Conservation (phyloP, 2,329 filamentous ascomycete genomes). For the Fonsecaea monophora region DNA sequence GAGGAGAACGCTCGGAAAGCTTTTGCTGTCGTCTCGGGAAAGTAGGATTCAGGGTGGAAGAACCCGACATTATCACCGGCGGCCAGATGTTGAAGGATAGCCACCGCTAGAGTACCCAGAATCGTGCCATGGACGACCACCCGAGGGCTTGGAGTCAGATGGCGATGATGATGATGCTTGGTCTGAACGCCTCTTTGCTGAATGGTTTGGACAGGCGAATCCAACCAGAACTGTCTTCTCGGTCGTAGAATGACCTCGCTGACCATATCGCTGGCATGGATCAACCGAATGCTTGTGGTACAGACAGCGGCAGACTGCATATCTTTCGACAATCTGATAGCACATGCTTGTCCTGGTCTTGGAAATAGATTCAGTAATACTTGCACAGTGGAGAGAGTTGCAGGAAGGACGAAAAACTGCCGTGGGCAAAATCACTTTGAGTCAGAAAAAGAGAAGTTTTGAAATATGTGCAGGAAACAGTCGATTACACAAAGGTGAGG, state of each 20-base stretch:
- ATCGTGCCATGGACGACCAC: conserved; percentile 40
- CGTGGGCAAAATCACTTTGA: conserved; percentile 3
- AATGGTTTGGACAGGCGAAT: conserved; percentile 72
- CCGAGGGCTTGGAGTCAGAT: conserved; percentile 10
- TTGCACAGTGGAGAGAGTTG: conserved; percentile 12
- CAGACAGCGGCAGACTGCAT: conserved; percentile 83
- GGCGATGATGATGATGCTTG: conserved; percentile 10
- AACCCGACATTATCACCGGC: conserved; percentile 26
- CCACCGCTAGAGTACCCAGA: conserved; percentile 46
- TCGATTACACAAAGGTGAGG: conserved; percentile 27
- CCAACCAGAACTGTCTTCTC: conserved; percentile 82
- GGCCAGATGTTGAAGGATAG: conserved; percentile 26
- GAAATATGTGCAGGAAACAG: conserved; percentile 19
- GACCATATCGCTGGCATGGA: conserved; percentile 76
- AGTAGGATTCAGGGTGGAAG: not conserved
- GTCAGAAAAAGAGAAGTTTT: conserved; percentile 12
- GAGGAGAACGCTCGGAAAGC: not conserved
- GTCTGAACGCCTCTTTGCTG: conserved; percentile 32
- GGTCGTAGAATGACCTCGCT: conserved; percentile 73
- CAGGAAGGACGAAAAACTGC: conserved; percentile 1
- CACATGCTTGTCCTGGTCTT: conserved; percentile 68
- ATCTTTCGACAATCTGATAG: conserved; percentile 83
- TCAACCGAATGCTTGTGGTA: conserved; percentile 89
- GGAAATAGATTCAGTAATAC: conserved; percentile 30
- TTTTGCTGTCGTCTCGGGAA: not conserved